Evolutionary conservation across 169 alveolate genomes (phyloP).

Genomic region (Plasmodium coatneyi): DNA sequence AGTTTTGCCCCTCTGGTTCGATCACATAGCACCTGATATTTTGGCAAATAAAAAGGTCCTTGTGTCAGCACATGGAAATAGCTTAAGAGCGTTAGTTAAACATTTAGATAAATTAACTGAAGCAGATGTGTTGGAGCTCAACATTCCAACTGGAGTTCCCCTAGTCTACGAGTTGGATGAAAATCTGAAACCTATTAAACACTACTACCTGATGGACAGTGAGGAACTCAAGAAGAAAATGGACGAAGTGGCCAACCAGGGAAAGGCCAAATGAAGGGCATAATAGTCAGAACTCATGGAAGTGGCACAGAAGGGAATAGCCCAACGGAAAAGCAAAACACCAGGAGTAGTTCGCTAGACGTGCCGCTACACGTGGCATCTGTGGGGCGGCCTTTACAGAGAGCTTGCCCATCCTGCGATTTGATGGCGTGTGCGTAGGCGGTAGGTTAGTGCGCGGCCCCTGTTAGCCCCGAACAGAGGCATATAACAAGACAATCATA

Average conservation of each 20-base stretch:
- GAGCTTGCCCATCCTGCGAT: too few relatives aligned
- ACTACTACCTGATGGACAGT: constrained; percentile 94
- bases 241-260: constrained; percentile 96
- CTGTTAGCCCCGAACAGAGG: neutral
- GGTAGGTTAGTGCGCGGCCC: neutral
- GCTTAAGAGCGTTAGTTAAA: constrained; percentile 96
- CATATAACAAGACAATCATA: neutral
- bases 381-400: too few relatives aligned
- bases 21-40: constrained; percentile 93
- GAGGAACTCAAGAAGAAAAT: constrained; percentile 86
- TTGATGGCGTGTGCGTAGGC: too few relatives aligned
- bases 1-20: constrained; percentile 96
- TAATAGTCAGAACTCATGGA: neutral
- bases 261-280: constrained; percentile 89
- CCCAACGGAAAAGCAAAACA: too few relatives aligned
- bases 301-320: too few relatives aligned
- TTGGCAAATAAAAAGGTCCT: constrained; percentile 93
- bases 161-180: constrained; percentile 95
- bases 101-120: constrained; percentile 94
- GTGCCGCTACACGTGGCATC: neutral
- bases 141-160: constrained; percentile 98
- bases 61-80: constrained; percentile 99
- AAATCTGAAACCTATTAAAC: constrained; percentile 89
- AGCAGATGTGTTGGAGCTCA: constrained; percentile 93
- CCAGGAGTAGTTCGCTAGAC: neutral